These are phyloP conservation scores for Cyclotella kingstonii DNA, from an alignment of 108 stramenopile species.

Conservation along the genomic window DNA sequence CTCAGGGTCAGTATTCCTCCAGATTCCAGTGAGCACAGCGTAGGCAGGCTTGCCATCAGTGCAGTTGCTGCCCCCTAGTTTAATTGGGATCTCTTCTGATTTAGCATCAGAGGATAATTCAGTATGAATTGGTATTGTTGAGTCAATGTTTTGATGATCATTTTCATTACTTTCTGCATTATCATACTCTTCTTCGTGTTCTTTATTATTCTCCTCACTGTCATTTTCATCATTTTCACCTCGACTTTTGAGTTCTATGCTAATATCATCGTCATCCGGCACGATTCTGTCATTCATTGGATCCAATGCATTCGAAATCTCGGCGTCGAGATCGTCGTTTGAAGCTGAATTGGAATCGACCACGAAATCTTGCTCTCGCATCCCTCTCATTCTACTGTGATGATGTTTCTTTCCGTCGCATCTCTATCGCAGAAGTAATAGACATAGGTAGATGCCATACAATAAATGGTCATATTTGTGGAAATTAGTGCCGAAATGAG, in stretches of 20 bases:
- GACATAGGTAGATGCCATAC: too few species aligned
- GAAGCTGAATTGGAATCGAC: too few species aligned
- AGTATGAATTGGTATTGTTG: neutral
- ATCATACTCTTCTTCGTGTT: neutral
- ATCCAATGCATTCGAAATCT: too few species aligned
- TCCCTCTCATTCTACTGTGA: too few species aligned
- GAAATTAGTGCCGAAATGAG: too few species aligned
- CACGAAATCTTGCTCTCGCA: too few species aligned
- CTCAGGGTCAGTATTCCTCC: neutral
- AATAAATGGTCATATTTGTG: too few species aligned
- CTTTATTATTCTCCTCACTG: too few species aligned
- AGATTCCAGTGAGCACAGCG: conserved; percentile 17
- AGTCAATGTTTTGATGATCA: neutral
- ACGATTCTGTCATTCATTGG: neutral
- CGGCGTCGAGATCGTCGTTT: too few species aligned
- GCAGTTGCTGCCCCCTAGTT: conserved; percentile 1
- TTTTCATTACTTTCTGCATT: neutral
- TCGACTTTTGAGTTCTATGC: neutral
- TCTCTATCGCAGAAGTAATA: too few species aligned
- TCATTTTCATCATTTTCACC: neutral
- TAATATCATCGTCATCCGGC: neutral
- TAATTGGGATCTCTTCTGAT: neutral
- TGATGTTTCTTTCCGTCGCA: too few species aligned
- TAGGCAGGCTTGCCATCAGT: conserved; percentile 12
- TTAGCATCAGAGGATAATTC: neutral